phyloP scores from a whole-genome alignment of 2,329 filamentous ascomycete species.

The Corinectria fuckeliana region DNA sequence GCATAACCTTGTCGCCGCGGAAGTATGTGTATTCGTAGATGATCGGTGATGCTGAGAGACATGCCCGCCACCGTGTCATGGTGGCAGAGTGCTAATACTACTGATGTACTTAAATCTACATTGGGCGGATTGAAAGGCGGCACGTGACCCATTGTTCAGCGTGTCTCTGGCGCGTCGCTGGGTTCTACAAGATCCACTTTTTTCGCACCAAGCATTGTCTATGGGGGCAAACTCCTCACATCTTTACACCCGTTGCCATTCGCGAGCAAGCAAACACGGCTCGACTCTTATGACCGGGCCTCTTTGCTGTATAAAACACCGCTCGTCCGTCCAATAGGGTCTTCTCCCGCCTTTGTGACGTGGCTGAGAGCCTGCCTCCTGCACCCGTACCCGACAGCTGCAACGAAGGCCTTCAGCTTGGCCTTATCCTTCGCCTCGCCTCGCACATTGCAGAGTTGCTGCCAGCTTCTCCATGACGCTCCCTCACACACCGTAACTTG shows the following conservation, averaged over 20 bases:
- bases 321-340: slow-evolving; percentile 8
- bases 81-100: background rate
- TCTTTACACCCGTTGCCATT: slow-evolving; percentile 22
- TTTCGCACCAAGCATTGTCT: slow-evolving; percentile 25
- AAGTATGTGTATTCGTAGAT: background rate
- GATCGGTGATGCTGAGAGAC: background rate
- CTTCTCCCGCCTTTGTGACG: slow-evolving; percentile 12
- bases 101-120: background rate
- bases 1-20: background rate
- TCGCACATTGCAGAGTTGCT: slow-evolving; percentile 6
- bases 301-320: slow-evolving; percentile 13
- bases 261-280: slow-evolving; percentile 31
- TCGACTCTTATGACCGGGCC: slow-evolving; percentile 20
- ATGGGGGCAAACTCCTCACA: slow-evolving; percentile 37
- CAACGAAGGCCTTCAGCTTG: slow-evolving; percentile 10
- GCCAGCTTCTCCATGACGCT: slow-evolving; percentile 34
- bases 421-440: slow-evolving; percentile 17
- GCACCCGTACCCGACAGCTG: slow-evolving; percentile 15
- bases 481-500: slow-evolving; percentile 27
- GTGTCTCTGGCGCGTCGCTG: slow-evolving; percentile 22
- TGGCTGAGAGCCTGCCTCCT: slow-evolving; percentile 13
- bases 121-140: background rate
- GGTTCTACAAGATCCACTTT: slow-evolving; percentile 30
- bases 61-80: background rate
- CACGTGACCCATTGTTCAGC: slow-evolving; percentile 20